These are phyloP conservation scores for Mycena filopes DNA, from an alignment of 768 basidiomycete genomes.

Conservation along the genomic window DNA sequence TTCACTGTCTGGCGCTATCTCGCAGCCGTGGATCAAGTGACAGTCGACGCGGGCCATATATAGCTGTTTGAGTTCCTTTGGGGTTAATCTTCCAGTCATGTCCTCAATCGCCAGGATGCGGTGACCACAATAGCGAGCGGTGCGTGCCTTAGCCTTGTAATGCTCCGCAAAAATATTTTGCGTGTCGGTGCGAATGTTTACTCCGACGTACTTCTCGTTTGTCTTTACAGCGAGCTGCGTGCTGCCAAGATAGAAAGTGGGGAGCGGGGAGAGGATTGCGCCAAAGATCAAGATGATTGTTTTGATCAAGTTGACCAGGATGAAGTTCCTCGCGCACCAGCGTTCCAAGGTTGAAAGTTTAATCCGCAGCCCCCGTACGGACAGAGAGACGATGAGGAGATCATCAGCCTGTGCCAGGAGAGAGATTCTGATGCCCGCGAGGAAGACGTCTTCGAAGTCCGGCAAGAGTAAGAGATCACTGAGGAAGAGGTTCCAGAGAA, in stretches of 20 bases:
- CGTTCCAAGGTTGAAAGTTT: slow-evolving; percentile 26
- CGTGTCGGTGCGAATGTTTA: too few species aligned
- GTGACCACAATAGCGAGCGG: slow-evolving; percentile 31
- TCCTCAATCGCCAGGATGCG: slow-evolving; percentile 30
- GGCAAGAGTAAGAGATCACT: too few species aligned
- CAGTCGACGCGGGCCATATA: slow-evolving; percentile 7
- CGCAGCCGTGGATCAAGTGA: slow-evolving; percentile 21
- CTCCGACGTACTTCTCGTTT: too few species aligned
- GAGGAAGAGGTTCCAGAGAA: too few species aligned
- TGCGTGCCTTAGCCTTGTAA: slow-evolving; percentile 29
- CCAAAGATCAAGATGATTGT: slow-evolving; percentile 35
- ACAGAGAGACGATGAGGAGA: too few species aligned
- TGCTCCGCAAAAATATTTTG: slow-evolving; percentile 32
- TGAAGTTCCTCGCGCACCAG: slow-evolving; percentile 40
- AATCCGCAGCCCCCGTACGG: too few species aligned
- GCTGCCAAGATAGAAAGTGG: slow-evolving; percentile 7
- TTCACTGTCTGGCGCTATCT: slow-evolving; percentile 32
- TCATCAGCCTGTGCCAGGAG: too few species aligned
- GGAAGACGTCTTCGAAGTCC: too few species aligned
- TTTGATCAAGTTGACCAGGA: slow-evolving; percentile 39
- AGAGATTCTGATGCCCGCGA: too few species aligned
- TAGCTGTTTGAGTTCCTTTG: slow-evolving; percentile 28
- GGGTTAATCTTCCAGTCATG: slow-evolving; percentile 30
- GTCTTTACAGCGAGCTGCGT: too few species aligned
- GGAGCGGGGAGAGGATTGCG: background rate